phyloP scores from a whole-genome alignment of 805 yeast genomes.

The Candida michaelii region DNA sequence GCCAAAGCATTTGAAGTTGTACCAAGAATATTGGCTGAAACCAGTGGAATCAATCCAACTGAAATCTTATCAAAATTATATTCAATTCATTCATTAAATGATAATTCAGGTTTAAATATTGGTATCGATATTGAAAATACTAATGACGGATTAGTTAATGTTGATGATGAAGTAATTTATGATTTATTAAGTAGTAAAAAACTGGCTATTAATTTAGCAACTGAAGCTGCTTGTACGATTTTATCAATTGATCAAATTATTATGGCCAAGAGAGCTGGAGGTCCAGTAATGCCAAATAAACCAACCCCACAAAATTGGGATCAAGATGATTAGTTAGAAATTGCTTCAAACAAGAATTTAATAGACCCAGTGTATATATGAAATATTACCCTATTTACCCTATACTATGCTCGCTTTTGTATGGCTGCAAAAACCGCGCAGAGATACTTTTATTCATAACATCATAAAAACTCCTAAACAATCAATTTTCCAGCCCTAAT shows the following conservation, averaged over 20 bases:
- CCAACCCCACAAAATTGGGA: slow-evolving; percentile 95
- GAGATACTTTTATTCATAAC: slow-evolving; percentile 2
- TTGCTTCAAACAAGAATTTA: too few species aligned
- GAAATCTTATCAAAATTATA: slow-evolving; percentile 88
- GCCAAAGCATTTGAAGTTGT: slow-evolving; percentile 94
- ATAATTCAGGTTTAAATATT: slow-evolving; percentile 35
- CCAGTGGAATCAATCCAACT: slow-evolving; percentile 87
- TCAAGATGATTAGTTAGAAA: slow-evolving; percentile 66
- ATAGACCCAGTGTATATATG: too few species aligned
- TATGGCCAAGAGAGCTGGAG: slow-evolving; percentile 99
- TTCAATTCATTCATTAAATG: slow-evolving; percentile 71
- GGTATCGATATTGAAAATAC: slow-evolving; percentile 75
- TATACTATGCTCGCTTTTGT: too few species aligned
- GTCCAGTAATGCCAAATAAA: slow-evolving; percentile 86
- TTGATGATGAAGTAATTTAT: slow-evolving; percentile 64
- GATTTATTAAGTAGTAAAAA: slow-evolving; percentile 80
- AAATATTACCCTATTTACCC: too few species aligned
- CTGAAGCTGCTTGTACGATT: slow-evolving; percentile 91
- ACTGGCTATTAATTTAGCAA: slow-evolving; percentile 89
- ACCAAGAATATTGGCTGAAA: slow-evolving; percentile 90
- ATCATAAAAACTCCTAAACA: background rate
- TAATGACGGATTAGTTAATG: slow-evolving; percentile 67
- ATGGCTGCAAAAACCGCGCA: too few species aligned
- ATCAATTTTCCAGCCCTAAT: slow-evolving; percentile 47
- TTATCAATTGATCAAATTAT: slow-evolving; percentile 94